A percentile compares a stretch with the other conserved stretches of the same genome.
Conservation (phyloP, 1,284 basidiomycete species). For the Malassezia nana region DNA sequence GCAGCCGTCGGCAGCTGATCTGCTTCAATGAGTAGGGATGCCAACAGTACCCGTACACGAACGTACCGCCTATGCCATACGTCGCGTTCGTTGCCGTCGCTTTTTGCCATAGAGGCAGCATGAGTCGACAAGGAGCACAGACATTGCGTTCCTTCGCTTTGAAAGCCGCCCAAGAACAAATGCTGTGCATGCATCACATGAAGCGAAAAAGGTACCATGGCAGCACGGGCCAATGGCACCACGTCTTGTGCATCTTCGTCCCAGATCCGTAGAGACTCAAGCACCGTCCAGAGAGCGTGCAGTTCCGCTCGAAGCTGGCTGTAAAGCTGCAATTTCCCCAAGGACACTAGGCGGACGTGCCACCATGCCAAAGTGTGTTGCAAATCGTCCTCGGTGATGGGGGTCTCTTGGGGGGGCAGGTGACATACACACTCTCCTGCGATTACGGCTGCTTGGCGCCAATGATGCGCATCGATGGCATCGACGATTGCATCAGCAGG, state of each 20-base stretch:
- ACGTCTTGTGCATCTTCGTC: background rate
- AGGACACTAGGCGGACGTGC: constrained; percentile 9
- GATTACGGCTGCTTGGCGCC: background rate
- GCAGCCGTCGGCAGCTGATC: background rate
- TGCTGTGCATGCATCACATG: constrained; percentile 3
- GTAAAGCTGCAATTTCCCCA: constrained; percentile 10
- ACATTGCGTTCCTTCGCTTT: background rate
- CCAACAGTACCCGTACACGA: constrained; percentile 5
- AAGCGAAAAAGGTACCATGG: constrained; percentile 1
- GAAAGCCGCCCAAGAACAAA: background rate
- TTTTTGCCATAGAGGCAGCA: background rate
- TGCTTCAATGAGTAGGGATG: constrained; percentile 5
- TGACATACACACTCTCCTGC: background rate
- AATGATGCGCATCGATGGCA: background rate
- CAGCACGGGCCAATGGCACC: background rate
- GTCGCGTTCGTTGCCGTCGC: background rate
- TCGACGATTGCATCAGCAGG: background rate
- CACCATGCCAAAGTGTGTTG: constrained; percentile 7
- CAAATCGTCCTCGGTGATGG: background rate
- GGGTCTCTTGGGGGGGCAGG: background rate
- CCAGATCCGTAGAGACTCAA: constrained; percentile 6
- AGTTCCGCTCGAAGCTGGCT: constrained; percentile 1
- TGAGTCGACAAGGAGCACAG: background rate
- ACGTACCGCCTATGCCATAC: background rate
- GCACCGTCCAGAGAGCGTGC: background rate